Base-by-base conservation (phyloP, 129 eudicot genomes). In the Helichrysum umbraculigerum region DNA sequence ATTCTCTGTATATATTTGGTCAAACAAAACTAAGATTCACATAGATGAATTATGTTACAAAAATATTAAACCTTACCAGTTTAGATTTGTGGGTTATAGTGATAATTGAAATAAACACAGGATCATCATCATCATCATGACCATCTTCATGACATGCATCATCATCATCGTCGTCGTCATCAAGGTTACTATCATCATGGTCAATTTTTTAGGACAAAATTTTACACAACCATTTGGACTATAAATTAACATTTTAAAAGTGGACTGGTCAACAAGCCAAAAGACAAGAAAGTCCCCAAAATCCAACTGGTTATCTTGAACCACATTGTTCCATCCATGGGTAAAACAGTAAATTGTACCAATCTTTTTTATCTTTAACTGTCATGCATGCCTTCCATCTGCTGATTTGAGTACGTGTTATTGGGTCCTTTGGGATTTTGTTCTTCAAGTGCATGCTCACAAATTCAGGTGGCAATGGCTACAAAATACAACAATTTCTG, bases 261-360 rank as follows among this genome's bases (percentile, higher is more conserved):
- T 78, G 34, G 70, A 69, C 11, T 70, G 22, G 69, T 78, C 62
- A 69, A 59, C 63, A 12, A 78, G 42, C 34, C 20, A 17, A 70
- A 69, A 68, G 6, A 58, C 30, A 19, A 78, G 50, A 69, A 69
- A 78, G 70, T 78, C 62, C 25, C 62, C 76, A 78, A 69, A 78
- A 11, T 20, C n/a, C 70, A 78, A 59, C 2, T n/a, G 25, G 15
- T 21, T 47, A 69, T 78, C 81, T 41, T 59, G 9, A 68, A 78
- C 81, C 60, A 78, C 81, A 16, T 58, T 44, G 25, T 19, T 78
- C 81, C 81, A 78, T 41, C 76, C 81, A 30, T 69, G 21, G 33
- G 61, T 3, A 12, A 78, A 78, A 20, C 52, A 59, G 5, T 59
- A 78, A 59, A 0, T 19, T 4, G 39, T 58, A 41, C 63, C 70